Base-by-base conservation (phyloP, 768 basidiomycete species). In the Termitomyces sp. region DNA sequence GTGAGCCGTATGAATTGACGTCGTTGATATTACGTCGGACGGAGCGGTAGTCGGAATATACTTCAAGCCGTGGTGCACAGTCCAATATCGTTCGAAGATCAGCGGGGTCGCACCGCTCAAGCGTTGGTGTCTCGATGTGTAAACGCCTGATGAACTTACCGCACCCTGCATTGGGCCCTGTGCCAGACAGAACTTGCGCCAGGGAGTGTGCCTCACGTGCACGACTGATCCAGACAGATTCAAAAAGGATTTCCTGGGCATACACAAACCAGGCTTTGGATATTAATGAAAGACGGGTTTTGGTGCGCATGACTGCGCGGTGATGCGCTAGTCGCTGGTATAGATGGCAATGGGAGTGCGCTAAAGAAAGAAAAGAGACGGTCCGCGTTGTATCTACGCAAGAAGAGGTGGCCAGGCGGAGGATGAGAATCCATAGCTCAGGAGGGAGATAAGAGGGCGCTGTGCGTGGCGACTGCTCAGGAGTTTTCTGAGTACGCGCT, bases 51-150 rank as follows among this genome's bases (percentile, higher is more conserved):
- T 91, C 90, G 3, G 84, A 83, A 67, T 83, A 91, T 16, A 85
- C 78, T 66, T 80, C 75, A 11, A 91, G 70, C 18, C 78, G 77
- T 0, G 87, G 85, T 0, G 88, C 79, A 63, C 86, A 81, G 66
- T 88, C 86, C 51, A 91, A 74, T 59, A 91, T 89, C 28, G 84
- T 81, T n/a, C 86, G 79, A 42, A 91, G 76, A 66, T 90, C 87
- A 5, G 78, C 79, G 18, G 89, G 86, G 6, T 79, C 79, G 66
- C 89, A 91, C 32, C 85, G 82, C 54, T 87, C 86, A 58, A 89
- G 75, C 7, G 80, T 72, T 18, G 81, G 80, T 7, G 89, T 91
- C 75, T 91, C 88, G 69, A 91, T 85, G 67, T 90, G 89, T 35
- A 91, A 71, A 16, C 85, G 79, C 44, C 82, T 82, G 48, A 91